Base-by-base conservation (phyloP, 1,284 basidiomycete species). In the Mycena citricolor region DNA sequence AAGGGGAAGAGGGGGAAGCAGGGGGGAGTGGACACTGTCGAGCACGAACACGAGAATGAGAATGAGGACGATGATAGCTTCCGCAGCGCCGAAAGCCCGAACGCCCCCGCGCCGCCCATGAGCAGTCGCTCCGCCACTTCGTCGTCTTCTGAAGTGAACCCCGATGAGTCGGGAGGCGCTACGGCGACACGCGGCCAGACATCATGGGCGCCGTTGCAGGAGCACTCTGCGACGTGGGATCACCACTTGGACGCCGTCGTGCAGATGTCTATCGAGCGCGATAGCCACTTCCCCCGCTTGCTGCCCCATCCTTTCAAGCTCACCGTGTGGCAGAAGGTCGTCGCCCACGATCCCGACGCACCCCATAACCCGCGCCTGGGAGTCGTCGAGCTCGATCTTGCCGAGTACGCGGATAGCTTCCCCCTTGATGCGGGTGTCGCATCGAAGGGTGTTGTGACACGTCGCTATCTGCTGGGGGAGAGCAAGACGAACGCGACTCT, bases 401-500 rank as follows among this genome's bases (percentile, higher is more conserved):
- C 88, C 2, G 83, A 90, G 57, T 90, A 90, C 54, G 84, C 81
- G 8, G 74, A 76, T 12, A 65, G 33, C 22, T 13, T 28, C 5
- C 19, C 49, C 5, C n/a, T 12, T 8, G 34, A 20, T 14, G 11
- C 11, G 4, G 14, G 28, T 17, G 16, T 16, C 2, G 14, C 23
- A 2, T 14, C 36, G 36, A 51, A 70, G 8, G 83, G 84, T 2
- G 64, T 70, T 12, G 76, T 90, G 21, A 81, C 79, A 3, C 73
- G 88, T 13, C 73, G 79, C 17, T 88, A 89, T 61, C 71, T 91
- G 12, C 67, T 91, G 6, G 69, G 78, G 40, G 76, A 88, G 54
- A 87, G 83, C 60, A 86, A 85, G 63, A 87, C 82, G 32, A 91
- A 91, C 52, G 86, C 88, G 0, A 84, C 82, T 2, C 71, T 91